A percentile compares a stretch with the other conserved stretches of the same genome.
Evolutionary conservation across 148 eudicot genomes (phyloP).

Genomic region (Polygonum maritimum): DNA sequence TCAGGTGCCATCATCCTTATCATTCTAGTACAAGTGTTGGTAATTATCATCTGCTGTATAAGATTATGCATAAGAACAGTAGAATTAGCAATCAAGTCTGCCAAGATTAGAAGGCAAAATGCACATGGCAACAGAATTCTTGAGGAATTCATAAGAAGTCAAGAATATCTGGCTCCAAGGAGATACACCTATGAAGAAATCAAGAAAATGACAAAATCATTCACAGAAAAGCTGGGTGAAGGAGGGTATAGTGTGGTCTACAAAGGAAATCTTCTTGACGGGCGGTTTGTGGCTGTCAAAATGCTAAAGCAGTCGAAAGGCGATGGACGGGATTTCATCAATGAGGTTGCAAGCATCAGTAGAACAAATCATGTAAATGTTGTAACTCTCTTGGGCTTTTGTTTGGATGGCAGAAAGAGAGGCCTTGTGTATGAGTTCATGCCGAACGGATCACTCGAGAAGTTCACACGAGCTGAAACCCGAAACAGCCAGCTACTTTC

Average conservation of each 20-base stretch:
- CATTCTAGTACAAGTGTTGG: background rate
- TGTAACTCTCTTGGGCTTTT: background rate
- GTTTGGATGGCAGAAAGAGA: background rate
- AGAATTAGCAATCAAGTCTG: background rate
- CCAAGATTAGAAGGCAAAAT: background rate
- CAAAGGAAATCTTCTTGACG: background rate
- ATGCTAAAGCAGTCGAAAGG: background rate
- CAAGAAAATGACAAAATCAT: background rate
- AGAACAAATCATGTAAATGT: background rate
- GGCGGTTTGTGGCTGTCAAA: background rate
- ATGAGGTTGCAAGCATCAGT: background rate
- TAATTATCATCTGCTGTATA: background rate
- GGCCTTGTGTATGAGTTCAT: background rate
- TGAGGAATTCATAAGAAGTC: background rate
- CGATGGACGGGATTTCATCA: background rate
- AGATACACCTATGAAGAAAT: background rate
- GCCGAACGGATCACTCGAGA: constrained; percentile 11
- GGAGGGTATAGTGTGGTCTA: background rate
- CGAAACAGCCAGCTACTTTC: background rate
- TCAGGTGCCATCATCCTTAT: background rate
- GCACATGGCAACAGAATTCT: background rate
- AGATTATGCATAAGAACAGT: background rate
- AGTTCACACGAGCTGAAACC: background rate
- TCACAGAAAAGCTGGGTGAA: constrained; percentile 1
- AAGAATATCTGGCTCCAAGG: background rate